Conservation (phyloP, 805 yeast species). For the Wickerhamomyces bovis region DNA sequence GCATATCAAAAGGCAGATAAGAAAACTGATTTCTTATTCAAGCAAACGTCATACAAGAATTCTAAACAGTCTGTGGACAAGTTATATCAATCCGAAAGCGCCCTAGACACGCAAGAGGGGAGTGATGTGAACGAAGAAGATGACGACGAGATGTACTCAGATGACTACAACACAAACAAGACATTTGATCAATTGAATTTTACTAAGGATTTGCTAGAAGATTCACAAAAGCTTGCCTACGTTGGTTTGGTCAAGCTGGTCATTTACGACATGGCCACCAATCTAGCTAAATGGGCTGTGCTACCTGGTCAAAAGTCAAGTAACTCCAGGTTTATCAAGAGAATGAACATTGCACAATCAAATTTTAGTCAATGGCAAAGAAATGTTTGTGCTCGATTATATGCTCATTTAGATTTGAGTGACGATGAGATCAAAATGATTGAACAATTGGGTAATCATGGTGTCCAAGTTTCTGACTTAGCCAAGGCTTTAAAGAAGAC, state of each 20-base stretch:
- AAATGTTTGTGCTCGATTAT: slow-evolving; percentile 61
- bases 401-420: slow-evolving; percentile 71
- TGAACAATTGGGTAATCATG: slow-evolving; percentile 78
- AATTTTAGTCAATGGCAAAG: slow-evolving; percentile 83
- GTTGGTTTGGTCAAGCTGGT: slow-evolving; percentile 77
- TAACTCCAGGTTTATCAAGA: slow-evolving; percentile 43
- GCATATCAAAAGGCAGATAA: slow-evolving; percentile 52
- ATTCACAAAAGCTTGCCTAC: slow-evolving; percentile 85
- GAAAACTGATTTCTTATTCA: slow-evolving; percentile 51
- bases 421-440: slow-evolving; percentile 84
- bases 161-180: slow-evolving; percentile 24
- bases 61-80: background rate
- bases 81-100: background rate
- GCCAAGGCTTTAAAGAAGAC: slow-evolving; percentile 52
- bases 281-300: slow-evolving; percentile 53
- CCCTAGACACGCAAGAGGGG: slow-evolving; percentile 20
- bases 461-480: slow-evolving; percentile 69
- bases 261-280: slow-evolving; percentile 74
- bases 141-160: slow-evolving; percentile 20
- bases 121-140: slow-evolving; percentile 37
- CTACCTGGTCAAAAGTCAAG: slow-evolving; percentile 40
- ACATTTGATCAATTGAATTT: slow-evolving; percentile 67
- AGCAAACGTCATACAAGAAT: slow-evolving; percentile 16
- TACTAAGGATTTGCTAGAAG: slow-evolving; percentile 76
- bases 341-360: slow-evolving; percentile 62